phyloP scores from a whole-genome alignment of 306 rosid genomes.

The Rosa rugosa region DNA sequence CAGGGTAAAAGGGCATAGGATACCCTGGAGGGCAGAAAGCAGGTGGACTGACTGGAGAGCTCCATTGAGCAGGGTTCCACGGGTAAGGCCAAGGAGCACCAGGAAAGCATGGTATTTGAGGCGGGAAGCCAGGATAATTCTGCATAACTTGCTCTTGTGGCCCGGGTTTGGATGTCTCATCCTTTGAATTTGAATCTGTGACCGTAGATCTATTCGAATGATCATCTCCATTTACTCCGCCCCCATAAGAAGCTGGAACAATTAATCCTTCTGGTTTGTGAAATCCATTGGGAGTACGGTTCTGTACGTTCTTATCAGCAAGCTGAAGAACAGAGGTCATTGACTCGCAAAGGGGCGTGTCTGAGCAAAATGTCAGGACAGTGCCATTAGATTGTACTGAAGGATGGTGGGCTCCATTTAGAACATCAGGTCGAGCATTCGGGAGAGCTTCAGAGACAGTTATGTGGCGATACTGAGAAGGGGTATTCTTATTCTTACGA shows the following conservation, averaged over 20 bases:
- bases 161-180: slow-evolving; percentile 30
- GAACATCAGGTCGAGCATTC: slow-evolving; percentile 29
- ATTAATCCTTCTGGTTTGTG: slow-evolving; percentile 35
- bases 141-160: slow-evolving; percentile 41
- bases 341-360: slow-evolving; percentile 45
- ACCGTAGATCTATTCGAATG: slow-evolving; percentile 31
- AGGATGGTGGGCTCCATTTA: slow-evolving; percentile 32
- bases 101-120: slow-evolving; percentile 43
- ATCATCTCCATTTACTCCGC: slow-evolving; percentile 33
- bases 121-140: slow-evolving; percentile 37
- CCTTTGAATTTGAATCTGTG: slow-evolving; percentile 30
- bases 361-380: slow-evolving; percentile 44
- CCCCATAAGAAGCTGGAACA: slow-evolving; percentile 32
- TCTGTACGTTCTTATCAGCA: slow-evolving; percentile 35
- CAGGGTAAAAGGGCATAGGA: slow-evolving; percentile 49
- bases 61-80: slow-evolving; percentile 48
- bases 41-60: slow-evolving; percentile 40
- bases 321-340: slow-evolving; percentile 49
- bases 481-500: slow-evolving; percentile 51
- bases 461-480: slow-evolving; percentile 47
- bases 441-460: slow-evolving; percentile 41
- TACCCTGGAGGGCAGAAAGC: slow-evolving; percentile 49
- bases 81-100: slow-evolving; percentile 57
- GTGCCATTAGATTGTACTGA: slow-evolving; percentile 33
- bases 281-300: slow-evolving; percentile 32